Evolutionary conservation across 2,329 filamentous ascomycete species (phyloP), one percentile per base, ranked within the genome.

Genomic region (Aureobasidium subglaciale): DNA sequence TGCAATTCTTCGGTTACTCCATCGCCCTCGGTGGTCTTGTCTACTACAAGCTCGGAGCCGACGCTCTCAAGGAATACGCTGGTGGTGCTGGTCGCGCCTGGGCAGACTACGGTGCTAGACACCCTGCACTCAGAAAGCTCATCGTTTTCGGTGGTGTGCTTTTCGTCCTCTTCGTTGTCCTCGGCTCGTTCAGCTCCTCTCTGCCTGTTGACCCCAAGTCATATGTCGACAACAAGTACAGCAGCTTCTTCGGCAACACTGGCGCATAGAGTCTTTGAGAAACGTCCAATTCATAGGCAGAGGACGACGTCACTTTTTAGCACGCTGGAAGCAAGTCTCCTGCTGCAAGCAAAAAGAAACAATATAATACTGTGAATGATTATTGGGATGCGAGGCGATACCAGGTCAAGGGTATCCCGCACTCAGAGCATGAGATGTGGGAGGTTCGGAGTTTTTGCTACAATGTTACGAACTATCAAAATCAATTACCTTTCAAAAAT

Each of bases 41-140:
- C 62, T 90, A 89, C 80, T 92, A 90, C 80, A 91, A 91, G 80
- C 84, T 92, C 59, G 88, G 88, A 56, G 82, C 80, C 58, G 90
- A 95, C 58, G 87, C 90, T 71, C 75, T 96, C 68, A 91, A 87
- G 78, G 86, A 86, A 67, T 90, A 92, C 70, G 73, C 86, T 58
- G 78, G 79, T 59, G 85, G 90, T 63, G 86, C 79, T 55, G 78
- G 79, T 67, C 87, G 90, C 68, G 81, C 85, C 59, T 95, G 90
- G 90, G 86, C 87, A 50, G 90, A 96, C 67, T 90, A 93, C 63
- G 90, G 90, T 57, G 83, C 83, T 64, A 80, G 79, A 61, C 86
- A 86, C 68, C 91, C 91, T 11, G 81, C 84, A 43, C 77, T 88
- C 65, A 87, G 90, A 74, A 91, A 92, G 75, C 71, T 91, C 52